phyloP scores from a whole-genome alignment of 1,284 basidiomycete species.

The Porphyrellus sp. region DNA sequence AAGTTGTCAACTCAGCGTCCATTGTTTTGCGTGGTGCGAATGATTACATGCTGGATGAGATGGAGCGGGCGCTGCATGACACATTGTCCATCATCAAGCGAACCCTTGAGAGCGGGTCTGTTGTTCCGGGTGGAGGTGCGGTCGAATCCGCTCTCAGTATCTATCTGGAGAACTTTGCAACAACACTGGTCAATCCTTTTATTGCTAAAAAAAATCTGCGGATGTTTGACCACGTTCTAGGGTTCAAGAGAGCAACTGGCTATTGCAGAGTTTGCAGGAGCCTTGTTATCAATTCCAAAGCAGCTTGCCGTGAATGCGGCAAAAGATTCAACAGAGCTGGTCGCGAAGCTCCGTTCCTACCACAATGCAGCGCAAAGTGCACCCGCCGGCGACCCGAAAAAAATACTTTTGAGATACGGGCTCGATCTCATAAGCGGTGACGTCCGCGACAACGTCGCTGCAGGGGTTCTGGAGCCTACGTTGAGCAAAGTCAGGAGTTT shows the following conservation, averaged over 20 bases:
- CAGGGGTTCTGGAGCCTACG: conserved; percentile 95
- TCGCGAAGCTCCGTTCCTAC: conserved; percentile 95
- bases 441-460: conserved; percentile 91
- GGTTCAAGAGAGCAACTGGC: conserved; percentile 98
- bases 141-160: conserved; percentile 97
- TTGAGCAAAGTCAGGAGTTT: conserved; percentile 96
- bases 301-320: conserved; percentile 97
- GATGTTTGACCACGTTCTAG: conserved; percentile 41
- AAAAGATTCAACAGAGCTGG: conserved; percentile 96
- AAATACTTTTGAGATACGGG: conserved; percentile 90
- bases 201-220: background rate
- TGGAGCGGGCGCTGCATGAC: conserved; percentile 97
- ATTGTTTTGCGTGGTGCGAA: conserved; percentile 96
- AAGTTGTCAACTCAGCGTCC: conserved; percentile 91
- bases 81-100: conserved; percentile 95
- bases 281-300: conserved; percentile 94
- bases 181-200: conserved; percentile 72
- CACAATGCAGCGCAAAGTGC: conserved; percentile 97
- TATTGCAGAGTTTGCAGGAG: conserved; percentile 95
- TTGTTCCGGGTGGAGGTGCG: conserved; percentile 97
- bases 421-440: conserved; percentile 93
- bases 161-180: conserved; percentile 99
- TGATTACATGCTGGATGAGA: conserved; percentile 99
- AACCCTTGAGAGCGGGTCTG: conserved; percentile 92
- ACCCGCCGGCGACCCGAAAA: conserved; percentile 89